Evolutionary conservation across 2,329 filamentous ascomycete genomes (phyloP).

Genomic region (Neonectria sp.): DNA sequence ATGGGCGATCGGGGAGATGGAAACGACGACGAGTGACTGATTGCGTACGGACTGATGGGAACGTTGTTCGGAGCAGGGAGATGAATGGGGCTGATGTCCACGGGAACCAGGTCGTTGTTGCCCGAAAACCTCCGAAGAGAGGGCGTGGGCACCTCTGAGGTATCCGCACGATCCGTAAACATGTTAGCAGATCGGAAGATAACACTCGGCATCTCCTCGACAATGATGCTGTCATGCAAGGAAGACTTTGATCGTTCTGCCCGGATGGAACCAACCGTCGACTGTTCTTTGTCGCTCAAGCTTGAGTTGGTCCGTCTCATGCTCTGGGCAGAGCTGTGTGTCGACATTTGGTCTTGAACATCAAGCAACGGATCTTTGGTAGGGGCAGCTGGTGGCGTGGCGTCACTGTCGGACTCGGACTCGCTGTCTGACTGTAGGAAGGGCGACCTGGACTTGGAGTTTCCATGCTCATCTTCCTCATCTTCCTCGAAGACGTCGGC

Average conservation of each 20-base stretch:
- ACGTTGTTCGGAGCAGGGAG: conserved; percentile 61
- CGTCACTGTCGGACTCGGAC: conserved; percentile 62
- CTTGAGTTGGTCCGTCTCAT: conserved; percentile 63
- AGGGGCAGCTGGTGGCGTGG: conserved; percentile 51
- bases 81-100: conserved; percentile 65
- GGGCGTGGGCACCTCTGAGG: conserved; percentile 59
- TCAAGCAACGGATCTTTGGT: conserved; percentile 43
- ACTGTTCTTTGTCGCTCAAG: conserved; percentile 57
- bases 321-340: conserved; percentile 40
- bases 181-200: conserved; percentile 57
- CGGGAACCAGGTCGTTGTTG: conserved; percentile 63
- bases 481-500: conserved; percentile 91
- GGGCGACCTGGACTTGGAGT: conserved; percentile 57
- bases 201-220: conserved; percentile 61
- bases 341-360: conserved; percentile 41
- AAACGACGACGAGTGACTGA: conserved; percentile 75
- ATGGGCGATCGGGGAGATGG: conserved; percentile 79
- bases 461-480: conserved; percentile 74
- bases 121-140: conserved; percentile 61
- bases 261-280: conserved; percentile 53
- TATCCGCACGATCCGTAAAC: conserved; percentile 52
- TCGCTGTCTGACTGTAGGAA: conserved; percentile 60
- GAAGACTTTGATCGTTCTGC: conserved; percentile 66
- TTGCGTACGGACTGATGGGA: conserved; percentile 76
- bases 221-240: conserved; percentile 66